phyloP scores from a whole-genome alignment of 805 yeast species.

The Saccharomycopsis selenospora region DNA sequence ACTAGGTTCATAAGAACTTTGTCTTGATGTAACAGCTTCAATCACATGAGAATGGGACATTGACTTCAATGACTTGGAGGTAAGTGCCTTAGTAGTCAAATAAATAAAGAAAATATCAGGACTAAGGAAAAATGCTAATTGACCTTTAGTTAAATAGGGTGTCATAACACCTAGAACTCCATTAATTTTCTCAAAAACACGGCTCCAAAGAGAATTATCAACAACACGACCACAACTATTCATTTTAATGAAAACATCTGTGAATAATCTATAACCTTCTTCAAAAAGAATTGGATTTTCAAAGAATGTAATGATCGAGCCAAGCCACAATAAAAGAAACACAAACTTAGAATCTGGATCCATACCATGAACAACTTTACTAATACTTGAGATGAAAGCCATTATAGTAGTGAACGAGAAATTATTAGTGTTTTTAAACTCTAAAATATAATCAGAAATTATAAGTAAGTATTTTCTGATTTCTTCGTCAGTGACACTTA shows the following conservation, averaged over 20 bases:
- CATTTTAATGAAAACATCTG: background rate
- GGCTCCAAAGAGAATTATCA: slow-evolving; percentile 3
- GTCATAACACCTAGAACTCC: background rate
- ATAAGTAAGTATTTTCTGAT: slow-evolving; percentile 3
- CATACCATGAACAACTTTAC: slow-evolving; percentile 9
- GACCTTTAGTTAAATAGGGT: background rate
- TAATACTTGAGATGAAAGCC: slow-evolving; percentile 7
- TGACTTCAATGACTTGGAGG: background rate
- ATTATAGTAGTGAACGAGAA: slow-evolving; percentile 1
- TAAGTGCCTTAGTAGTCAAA: slow-evolving; percentile 2
- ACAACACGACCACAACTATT: slow-evolving; percentile 4
- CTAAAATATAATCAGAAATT: background rate
- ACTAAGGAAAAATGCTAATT: background rate
- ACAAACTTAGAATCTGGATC: background rate
- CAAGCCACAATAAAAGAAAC: background rate
- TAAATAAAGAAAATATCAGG: slow-evolving; percentile 4
- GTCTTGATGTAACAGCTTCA: no score
- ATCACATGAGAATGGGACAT: background rate
- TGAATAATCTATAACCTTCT: background rate
- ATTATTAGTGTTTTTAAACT: background rate
- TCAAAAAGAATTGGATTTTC: slow-evolving; percentile 9
- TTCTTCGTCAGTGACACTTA: slow-evolving; percentile 11
- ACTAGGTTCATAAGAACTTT: no score
- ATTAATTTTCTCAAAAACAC: background rate
- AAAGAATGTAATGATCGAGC: background rate